These are phyloP conservation scores for Trametes punicea DNA, from an alignment of 768 basidiomycete genomes.

Conservation along the genomic window DNA sequence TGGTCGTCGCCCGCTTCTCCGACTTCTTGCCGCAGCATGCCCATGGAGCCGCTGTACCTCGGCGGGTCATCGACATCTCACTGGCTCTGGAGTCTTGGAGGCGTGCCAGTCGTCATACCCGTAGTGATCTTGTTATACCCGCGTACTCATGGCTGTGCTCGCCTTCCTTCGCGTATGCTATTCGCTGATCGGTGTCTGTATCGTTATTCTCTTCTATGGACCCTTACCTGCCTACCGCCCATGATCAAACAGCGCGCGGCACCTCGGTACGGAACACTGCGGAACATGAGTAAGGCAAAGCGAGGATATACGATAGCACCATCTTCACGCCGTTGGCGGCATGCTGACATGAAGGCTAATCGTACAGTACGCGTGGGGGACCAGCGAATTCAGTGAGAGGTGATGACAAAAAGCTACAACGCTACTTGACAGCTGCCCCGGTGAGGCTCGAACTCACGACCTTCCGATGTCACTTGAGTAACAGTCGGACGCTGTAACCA, in stretches of 20 bases:
- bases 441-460: conserved; percentile 70
- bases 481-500: conserved; percentile 80
- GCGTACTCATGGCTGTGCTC: background rate
- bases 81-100: background rate
- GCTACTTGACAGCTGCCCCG: too few species aligned
- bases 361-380: too few species aligned
- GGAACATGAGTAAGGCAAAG: too few species aligned
- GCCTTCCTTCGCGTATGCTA: too few species aligned
- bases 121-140: background rate
- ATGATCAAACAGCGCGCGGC: too few species aligned
- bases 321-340: too few species aligned
- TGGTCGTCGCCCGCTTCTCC: background rate
- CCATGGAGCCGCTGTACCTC: background rate
- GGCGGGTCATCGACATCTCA: too few species aligned
- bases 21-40: background rate
- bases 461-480: conserved; percentile 51
- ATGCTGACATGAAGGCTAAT: too few species aligned
- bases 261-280: too few species aligned
- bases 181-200: conserved; percentile 5
- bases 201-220: conserved; percentile 1
- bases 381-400: too few species aligned
- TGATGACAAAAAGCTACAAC: background rate
- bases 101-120: background rate
- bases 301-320: too few species aligned
- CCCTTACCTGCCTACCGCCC: too few species aligned